phyloP scores from a whole-genome alignment of 2,329 filamentous ascomycete genomes.

The Ceratocystis lukuohia region DNA sequence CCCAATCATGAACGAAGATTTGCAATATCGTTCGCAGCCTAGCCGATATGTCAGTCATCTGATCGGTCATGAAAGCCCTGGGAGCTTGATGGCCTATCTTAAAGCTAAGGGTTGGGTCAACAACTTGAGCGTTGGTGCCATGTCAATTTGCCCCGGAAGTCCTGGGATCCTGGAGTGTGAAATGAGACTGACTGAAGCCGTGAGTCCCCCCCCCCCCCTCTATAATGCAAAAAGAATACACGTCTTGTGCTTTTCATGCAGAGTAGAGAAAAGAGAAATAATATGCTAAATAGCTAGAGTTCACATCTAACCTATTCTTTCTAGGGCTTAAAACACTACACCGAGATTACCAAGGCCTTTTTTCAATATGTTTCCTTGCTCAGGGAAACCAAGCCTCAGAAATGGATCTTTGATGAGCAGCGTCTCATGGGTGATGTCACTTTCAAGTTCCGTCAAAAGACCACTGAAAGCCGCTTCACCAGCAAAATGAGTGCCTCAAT shows the following conservation, averaged over 20 bases:
- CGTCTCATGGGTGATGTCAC: conserved; percentile 82
- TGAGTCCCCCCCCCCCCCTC: conserved; percentile 24
- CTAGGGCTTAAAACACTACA: conserved; percentile 60
- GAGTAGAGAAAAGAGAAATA: neutral
- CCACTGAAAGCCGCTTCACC: conserved; percentile 75
- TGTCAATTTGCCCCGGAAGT: conserved; percentile 61
- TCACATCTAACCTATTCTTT: conserved; percentile 19
- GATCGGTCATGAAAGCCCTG: conserved; percentile 83
- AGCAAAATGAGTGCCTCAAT: conserved; percentile 75
- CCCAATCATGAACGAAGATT: conserved; percentile 72
- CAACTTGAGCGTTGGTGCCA: conserved; percentile 62
- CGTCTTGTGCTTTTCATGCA: neutral
- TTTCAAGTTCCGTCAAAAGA: conserved; percentile 92
- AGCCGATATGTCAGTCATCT: conserved; percentile 77
- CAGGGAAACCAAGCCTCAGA: conserved; percentile 61
- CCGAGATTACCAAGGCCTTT: conserved; percentile 66
- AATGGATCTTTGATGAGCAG: conserved; percentile 92
- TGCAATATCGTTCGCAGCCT: conserved; percentile 65
- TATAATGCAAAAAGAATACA: neutral
- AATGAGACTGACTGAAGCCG: conserved; percentile 71
- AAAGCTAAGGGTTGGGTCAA: conserved; percentile 88
- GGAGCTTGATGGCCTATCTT: conserved; percentile 79
- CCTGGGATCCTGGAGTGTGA: conserved; percentile 68
- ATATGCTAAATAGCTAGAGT: too few relatives aligned
- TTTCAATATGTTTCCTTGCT: conserved; percentile 89